Conservation (phyloP, 176 grass and related monocot genomes). For the Dendrocalamus sinicus region DNA sequence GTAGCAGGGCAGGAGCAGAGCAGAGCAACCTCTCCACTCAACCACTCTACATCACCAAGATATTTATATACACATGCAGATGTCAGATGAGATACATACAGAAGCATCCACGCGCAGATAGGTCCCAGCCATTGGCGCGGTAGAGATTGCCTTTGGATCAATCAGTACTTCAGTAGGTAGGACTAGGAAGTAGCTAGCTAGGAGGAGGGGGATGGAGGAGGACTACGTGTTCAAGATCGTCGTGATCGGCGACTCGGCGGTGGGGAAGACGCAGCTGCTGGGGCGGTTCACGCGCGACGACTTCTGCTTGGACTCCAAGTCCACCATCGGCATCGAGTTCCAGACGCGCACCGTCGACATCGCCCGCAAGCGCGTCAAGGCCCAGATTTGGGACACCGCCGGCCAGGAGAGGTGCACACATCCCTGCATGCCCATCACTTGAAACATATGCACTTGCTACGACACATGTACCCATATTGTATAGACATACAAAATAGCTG, state of each 20-base stretch:
- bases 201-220: constrained; percentile 23
- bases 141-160: background rate
- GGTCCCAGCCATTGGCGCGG: no score
- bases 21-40: background rate
- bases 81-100: background rate
- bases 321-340: constrained; percentile 64
- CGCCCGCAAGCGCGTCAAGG: constrained; percentile 44
- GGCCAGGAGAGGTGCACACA: constrained; percentile 43
- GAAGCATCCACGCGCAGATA: background rate
- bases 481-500: no score
- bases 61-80: background rate
- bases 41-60: constrained; percentile 2
- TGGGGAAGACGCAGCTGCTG: constrained; percentile 59
- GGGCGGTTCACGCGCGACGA: constrained; percentile 51
- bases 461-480: no score
- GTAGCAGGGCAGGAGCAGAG: background rate
- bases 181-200: no score
- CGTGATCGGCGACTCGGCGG: constrained; percentile 60
- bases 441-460: no score
- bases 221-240: constrained; percentile 64
- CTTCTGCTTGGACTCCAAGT: constrained; percentile 58
- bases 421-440: no score
- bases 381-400: constrained; percentile 75
- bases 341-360: constrained; percentile 52
- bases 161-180: no score